phyloP scores from a whole-genome alignment of 2,329 filamentous ascomycete species.

The Calonectria multiphialidica region DNA sequence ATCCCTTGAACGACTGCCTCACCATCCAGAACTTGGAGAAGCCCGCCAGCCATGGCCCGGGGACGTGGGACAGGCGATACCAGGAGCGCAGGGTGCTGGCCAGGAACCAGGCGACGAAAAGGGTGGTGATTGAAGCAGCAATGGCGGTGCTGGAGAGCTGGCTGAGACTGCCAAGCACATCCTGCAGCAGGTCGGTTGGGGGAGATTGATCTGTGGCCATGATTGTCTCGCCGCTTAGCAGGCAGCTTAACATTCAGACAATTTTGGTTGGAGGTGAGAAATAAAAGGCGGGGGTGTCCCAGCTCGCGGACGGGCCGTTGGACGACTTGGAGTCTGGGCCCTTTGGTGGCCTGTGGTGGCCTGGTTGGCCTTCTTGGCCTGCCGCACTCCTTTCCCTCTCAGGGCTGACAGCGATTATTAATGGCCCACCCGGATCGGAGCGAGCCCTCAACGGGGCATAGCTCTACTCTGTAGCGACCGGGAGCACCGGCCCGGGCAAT shows the following conservation, averaged over 20 bases:
- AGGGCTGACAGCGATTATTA: neutral
- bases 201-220: neutral
- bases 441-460: neutral
- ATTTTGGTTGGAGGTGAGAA: slow-evolving; percentile 1
- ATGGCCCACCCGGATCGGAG: neutral
- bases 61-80: neutral
- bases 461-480: neutral
- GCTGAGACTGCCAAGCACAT: neutral
- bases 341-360: no score
- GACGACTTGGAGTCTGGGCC: neutral
- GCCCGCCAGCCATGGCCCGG: neutral
- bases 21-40: neutral
- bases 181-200: neutral
- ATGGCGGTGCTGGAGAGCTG: neutral
- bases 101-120: neutral
- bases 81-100: neutral
- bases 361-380: no score
- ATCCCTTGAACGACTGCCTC: neutral
- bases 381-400: neutral
- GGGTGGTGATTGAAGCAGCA: neutral
- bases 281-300: neutral
- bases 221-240: neutral
- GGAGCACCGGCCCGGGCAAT: neutral
- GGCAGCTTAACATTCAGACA: neutral
- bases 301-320: neutral